Base-by-base conservation (phyloP, 495 filamentous ascomycete species). In the Neurospora tetraspora region DNA sequence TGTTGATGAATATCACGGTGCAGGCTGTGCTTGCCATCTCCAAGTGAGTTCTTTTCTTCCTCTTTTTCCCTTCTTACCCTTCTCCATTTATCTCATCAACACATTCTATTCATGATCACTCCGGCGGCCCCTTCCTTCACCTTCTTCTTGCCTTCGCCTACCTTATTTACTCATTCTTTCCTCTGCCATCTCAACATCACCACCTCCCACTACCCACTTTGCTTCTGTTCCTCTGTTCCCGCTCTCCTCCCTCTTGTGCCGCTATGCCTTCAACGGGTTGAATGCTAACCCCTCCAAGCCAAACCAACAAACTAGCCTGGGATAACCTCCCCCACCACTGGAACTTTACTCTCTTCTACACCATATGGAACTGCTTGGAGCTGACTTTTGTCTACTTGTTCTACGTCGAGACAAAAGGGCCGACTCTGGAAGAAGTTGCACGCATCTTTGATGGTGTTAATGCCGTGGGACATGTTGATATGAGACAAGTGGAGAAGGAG, bases 291-390 rank as follows among this genome's bases (percentile, higher is more conserved):
- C 18, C 9, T 42, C 74, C 31, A 73, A 88, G 84, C 77, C 84
- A 90, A 80, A 87, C 88, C 71, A 89, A 90, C 81, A 86, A 86
- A 43, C 85, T 91, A 65, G 88, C 88, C 6, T 86, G 89, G 81
- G 85, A 87, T 27, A 81, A 82, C 34, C 77, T 90, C 40, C 82
- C 84, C 0, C 81, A 85, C 40, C 81, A 87, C 72, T 91, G 88
- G 88, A 84, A 88, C 71, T 88, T 90, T 72, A 89, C 86, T 79
- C 82, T 89, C 45, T 86, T 91, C 77, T 90, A 91, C 80, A 89
- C 88, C 69, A 79, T 88, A 72, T 91, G 88, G 86, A 83, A 91
- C 72, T 81, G 81, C 16, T 74, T 85, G 71, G 87, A 90, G 76
- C 76, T 91, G 31, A 59, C 84, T 4, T 88, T 91, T 71, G 89